Conservation (phyloP, 345 rosid genomes). For the Pseudoturritis turrita region DNA sequence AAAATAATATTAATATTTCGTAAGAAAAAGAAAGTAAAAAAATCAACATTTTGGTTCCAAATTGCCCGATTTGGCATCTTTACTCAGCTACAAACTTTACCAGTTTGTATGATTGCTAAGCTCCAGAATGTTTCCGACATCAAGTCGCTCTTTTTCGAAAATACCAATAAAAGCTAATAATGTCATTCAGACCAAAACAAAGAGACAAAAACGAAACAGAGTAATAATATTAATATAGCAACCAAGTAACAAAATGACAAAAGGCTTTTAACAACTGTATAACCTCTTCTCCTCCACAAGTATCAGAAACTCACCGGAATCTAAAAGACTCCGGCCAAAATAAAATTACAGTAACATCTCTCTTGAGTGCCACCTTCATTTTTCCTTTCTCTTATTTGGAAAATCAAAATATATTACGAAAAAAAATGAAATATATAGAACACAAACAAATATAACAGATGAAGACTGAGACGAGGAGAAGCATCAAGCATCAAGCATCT, state of each 20-base stretch:
- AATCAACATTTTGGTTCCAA: not conserved
- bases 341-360: constrained; percentile 32
- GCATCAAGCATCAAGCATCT: constrained; percentile 25
- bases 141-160: not conserved
- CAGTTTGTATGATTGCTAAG: not conserved
- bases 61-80: not conserved
- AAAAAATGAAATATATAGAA: constrained; percentile 8
- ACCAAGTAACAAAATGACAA: constrained; percentile 23
- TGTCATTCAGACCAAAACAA: constrained; percentile 10
- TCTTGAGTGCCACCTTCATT: constrained; percentile 16
- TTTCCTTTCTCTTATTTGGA: constrained; percentile 20
- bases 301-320: constrained; percentile 22
- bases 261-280: constrained; percentile 23
- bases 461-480: not conserved
- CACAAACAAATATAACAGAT: constrained; percentile 33
- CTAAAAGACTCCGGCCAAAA: constrained; percentile 24
- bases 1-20: not conserved
- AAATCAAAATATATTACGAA: constrained; percentile 25
- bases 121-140: constrained; percentile 2
- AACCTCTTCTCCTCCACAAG: constrained; percentile 13
- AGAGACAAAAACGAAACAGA: not conserved
- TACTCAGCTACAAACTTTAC: not conserved
- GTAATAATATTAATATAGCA: not conserved
- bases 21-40: not conserved
- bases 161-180: not conserved